phyloP scores from a whole-genome alignment of 257 asterid genomes.

The Solanum raphanifolium region DNA sequence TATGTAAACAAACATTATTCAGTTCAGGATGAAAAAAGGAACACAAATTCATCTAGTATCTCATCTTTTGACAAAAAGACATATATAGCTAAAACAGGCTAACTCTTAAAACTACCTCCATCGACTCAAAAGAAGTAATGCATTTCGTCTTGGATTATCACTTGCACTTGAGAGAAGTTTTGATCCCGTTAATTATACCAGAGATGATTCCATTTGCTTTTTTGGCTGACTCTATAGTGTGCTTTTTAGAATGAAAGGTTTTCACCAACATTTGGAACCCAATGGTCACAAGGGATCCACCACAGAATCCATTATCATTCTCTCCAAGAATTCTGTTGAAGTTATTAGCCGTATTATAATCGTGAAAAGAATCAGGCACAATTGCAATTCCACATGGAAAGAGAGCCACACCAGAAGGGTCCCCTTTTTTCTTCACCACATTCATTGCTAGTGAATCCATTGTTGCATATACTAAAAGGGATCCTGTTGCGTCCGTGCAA shows the following conservation, averaged over 20 bases:
- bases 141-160: not conserved
- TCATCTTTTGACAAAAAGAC: not conserved
- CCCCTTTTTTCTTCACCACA: not conserved
- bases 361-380: not conserved
- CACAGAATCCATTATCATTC: not conserved
- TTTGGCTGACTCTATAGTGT: not conserved
- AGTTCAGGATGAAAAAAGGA: not conserved
- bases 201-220: not conserved
- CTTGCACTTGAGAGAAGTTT: not conserved
- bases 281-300: not conserved
- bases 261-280: not conserved
- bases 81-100: not conserved
- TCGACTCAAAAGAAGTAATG: not conserved
- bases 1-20: not conserved
- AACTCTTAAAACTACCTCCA: not conserved
- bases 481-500: not conserved
- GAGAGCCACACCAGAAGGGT: not conserved
- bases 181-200: not conserved
- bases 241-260: not conserved
- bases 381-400: not conserved
- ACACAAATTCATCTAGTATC: not conserved
- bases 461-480: not conserved
- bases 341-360: too few relatives aligned
- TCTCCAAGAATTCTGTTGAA: too few relatives aligned
- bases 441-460: not conserved